Conservation (phyloP, 164 flowering plant species). For the Umbellularia californica region DNA sequence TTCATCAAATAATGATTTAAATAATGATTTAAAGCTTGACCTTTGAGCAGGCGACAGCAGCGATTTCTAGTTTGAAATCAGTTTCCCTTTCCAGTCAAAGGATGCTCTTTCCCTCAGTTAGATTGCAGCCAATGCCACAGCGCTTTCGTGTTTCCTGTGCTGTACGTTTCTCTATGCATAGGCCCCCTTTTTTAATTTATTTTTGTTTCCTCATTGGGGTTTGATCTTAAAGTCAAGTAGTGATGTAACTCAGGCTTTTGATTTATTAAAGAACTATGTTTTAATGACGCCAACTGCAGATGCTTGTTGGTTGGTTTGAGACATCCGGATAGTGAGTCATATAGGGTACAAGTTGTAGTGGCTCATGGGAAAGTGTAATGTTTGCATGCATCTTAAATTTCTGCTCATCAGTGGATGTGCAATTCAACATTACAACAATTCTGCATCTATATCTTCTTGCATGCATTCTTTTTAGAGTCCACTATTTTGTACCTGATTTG, state of each 20-base stretch:
- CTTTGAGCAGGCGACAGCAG: constrained; percentile 30
- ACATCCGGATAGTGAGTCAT: background rate
- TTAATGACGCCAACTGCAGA: background rate
- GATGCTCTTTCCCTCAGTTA: constrained; percentile 37
- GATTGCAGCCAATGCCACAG: constrained; percentile 18
- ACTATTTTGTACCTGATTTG: background rate
- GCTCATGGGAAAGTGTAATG: background rate
- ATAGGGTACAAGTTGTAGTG: background rate
- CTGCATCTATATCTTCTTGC: background rate
- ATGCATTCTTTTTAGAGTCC: background rate
- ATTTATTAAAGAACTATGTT: too few species aligned
- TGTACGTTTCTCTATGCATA: constrained; percentile 31
- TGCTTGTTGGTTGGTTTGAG: background rate
- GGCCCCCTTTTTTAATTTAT: background rate
- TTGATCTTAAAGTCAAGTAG: background rate
- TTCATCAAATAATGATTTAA: too few species aligned
- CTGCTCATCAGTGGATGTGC: background rate
- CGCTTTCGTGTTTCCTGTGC: constrained; percentile 48
- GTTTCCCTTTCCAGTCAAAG: constrained; percentile 31
- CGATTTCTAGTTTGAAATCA: constrained; percentile 28
- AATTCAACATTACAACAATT: background rate
- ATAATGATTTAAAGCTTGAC: background rate
- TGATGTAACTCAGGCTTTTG: background rate
- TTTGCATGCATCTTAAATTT: background rate
- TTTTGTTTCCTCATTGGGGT: background rate